These are phyloP conservation scores for Candida silvatica DNA, from an alignment of 805 yeast genomes.

Conservation along the genomic window DNA sequence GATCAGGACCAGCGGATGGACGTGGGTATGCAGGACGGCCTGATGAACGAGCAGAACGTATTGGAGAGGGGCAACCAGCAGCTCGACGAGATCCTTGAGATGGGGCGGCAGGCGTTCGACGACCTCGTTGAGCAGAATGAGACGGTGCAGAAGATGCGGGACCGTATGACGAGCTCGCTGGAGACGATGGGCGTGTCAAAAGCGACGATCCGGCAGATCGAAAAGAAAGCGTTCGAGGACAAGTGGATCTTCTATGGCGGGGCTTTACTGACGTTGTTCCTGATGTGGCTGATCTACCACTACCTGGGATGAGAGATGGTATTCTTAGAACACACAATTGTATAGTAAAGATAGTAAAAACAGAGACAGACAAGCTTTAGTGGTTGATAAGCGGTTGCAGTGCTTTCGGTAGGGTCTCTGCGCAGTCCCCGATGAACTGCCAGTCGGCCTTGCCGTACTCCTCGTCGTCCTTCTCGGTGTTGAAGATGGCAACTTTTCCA, in stretches of 20 bases:
- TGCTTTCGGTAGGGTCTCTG: conserved; percentile 58
- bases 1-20: conserved; percentile 16
- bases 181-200: conserved; percentile 80
- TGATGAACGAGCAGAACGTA: conserved; percentile 55
- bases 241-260: conserved; percentile 81
- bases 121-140: conserved; percentile 83
- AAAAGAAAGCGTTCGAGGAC: conserved; percentile 77
- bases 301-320: conserved; percentile 42
- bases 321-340: too few species aligned
- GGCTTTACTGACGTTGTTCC: conserved; percentile 48
- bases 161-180: conserved; percentile 57
- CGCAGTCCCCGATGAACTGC: conserved; percentile 79
- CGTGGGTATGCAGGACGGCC: conserved; percentile 45
- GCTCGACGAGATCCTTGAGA: conserved; percentile 81
- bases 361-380: background rate
- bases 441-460: conserved; percentile 38
- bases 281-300: conserved; percentile 59
- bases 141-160: conserved; percentile 52
- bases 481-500: conserved; percentile 79
- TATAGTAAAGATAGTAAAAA: too few species aligned
- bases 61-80: conserved; percentile 68
- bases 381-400: conserved; percentile 37
- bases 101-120: conserved; percentile 80
- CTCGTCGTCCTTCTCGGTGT: conserved; percentile 51
- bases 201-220: conserved; percentile 72